Evolutionary conservation across 2,329 filamentous ascomycete species (phyloP), one percentile per base, ranked within the genome.

Genomic region (Phialemonium atrogriseum): DNA sequence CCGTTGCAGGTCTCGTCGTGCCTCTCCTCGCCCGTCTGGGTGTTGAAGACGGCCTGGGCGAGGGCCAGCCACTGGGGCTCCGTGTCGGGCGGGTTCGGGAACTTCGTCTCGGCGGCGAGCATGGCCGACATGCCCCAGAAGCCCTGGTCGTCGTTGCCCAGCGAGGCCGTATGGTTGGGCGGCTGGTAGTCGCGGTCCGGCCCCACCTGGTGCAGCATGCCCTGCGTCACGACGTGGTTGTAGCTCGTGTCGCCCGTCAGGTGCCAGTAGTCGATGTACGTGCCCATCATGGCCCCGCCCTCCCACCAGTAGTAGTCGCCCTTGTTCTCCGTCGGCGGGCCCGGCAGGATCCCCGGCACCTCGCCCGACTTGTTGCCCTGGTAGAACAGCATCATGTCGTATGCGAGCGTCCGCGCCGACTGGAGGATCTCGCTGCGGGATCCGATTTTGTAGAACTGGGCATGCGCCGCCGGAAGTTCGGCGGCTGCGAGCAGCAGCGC

Each of bases 121-220:
- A 84, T 76, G 23, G 77, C 75, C 5, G 76, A 68, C 51, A 81
- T 70, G 15, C 66, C 79, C 79, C 79, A 84, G 51, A 81, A 81
- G 18, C 68, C 71, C 54, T 84, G 79, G 38, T 84, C 79, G 39
- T 84, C 79, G 51, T 83, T 83, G 33, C 74, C 74, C 30, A 70
- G 54, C 2, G 62, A 64, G 5, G 57, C 54, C 1, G 68, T 70
- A 33, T 66, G 60, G 50, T 73, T 73, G 14, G 48, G 46, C 2
- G 73, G 73, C 64, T 73, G 71, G 50, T 68, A 77, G 45, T 75
- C 64, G 27, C 62, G 46, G 37, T 68, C 58, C 5, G 60, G 57
- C 11, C 72, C 72, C 19, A 62, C 58, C 48, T 77, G 73, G 39
- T 62, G 67, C 23, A 66, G 57, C 51, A 78, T 56, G 1, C 58